Base-by-base conservation (phyloP, 2,329 filamentous ascomycete genomes). In the Nothophoma quercina region DNA sequence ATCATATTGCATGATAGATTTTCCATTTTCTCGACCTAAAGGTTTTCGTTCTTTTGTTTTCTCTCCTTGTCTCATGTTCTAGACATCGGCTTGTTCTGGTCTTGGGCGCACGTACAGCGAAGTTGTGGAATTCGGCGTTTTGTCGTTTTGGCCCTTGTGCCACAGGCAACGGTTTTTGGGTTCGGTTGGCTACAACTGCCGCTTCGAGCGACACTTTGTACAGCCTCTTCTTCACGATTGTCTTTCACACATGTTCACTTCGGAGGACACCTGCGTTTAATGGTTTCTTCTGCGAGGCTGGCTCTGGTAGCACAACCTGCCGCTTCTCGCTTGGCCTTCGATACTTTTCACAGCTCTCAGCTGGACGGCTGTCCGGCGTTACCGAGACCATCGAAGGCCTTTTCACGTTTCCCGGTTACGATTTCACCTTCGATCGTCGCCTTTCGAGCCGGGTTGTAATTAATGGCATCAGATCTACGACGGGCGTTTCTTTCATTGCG, bases 1-100 rank as follows among this genome's bases (percentile, higher is more conserved):
- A 69, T 60, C 63, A 71, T 71, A 58, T 65, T 72, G 70, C 70
- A 74, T 71, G 66, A 72, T 74, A 74, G 71, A 74, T 66, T 73
- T 71, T 58, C 47, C 64, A 43, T 34, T 21, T 46, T 43, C 26
- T 44, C 32, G 25, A 32, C 38, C 32, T 21, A 38, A 42, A 33
- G 59, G 43, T 34, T 33, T 56, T 40, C 15, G 52, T 49, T 49
- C 52, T 57, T 58, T 47, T 53, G 50, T 59, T 60, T 58, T 62
- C 49, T 59, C 62, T 64, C 59, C 58, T 60, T 58, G 58, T 65
- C 64, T 63, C 55, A 54, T 65, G 62, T 61, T 61, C 56, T 73
- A 74, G 71, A 74, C 60, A 62, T 55, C 53, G 60, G 67, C 43
- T 56, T 67, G 55, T 60, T 60, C 61, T 56, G 63, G 65, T 59